phyloP scores from a whole-genome alignment of 2,329 filamentous ascomycete species.

The Scopulariopsis brevicaulis region DNA sequence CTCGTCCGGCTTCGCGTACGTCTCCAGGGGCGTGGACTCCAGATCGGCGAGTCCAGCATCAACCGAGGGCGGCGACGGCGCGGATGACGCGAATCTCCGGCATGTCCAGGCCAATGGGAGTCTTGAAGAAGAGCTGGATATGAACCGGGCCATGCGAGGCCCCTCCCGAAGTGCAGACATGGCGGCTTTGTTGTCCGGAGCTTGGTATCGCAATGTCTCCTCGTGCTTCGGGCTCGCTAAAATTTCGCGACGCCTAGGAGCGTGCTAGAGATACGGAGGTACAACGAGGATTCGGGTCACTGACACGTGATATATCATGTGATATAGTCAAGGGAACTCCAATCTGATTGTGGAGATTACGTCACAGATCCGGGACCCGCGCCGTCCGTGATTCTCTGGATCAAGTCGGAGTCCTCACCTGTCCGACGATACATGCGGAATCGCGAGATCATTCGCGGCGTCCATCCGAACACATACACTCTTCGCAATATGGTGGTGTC shows the following conservation, averaged over 20 bases:
- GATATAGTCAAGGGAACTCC: background rate
- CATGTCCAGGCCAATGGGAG: conserved; percentile 10
- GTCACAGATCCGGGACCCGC: too few species aligned
- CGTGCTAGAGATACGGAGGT: background rate
- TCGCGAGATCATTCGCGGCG: too few species aligned
- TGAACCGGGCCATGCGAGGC: conserved; percentile 19
- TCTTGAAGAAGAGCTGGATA: conserved; percentile 3
- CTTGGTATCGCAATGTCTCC: background rate
- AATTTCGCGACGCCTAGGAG: background rate
- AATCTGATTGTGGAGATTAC: background rate
- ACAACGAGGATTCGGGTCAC: background rate
- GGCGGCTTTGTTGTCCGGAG: conserved; percentile 8
- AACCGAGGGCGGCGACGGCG: conserved; percentile 8
- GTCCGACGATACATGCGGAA: too few species aligned
- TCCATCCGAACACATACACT: too few species aligned
- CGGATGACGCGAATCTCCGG: conserved; percentile 15
- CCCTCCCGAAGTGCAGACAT: conserved; percentile 31
- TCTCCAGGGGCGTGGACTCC: conserved; percentile 2
- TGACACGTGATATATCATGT: background rate
- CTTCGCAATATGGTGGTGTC: too few species aligned
- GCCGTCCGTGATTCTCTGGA: too few species aligned
- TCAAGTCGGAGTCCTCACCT: too few species aligned
- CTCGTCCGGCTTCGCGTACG: conserved; percentile 22
- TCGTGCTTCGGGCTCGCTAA: background rate
- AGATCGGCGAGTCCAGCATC: conserved; percentile 6